phyloP scores from a whole-genome alignment of 495 filamentous ascomycete species.

The Elasticomyces elasticus region DNA sequence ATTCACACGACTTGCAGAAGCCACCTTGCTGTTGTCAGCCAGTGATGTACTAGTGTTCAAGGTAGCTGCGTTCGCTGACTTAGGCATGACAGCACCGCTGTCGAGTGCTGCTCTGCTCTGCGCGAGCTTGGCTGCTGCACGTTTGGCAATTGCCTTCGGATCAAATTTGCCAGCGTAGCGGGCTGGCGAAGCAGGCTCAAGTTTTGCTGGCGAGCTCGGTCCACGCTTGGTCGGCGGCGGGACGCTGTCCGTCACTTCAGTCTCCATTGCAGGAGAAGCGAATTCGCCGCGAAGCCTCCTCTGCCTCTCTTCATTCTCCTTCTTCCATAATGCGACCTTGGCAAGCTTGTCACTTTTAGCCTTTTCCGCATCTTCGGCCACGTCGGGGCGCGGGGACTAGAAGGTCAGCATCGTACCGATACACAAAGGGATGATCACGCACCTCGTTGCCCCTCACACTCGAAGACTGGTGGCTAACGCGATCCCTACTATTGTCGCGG shows the following conservation, averaged over 20 bases:
- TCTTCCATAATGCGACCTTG: slow-evolving; percentile 25
- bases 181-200: slow-evolving; percentile 36
- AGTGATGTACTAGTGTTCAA: slow-evolving; percentile 5
- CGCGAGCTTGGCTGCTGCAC: slow-evolving; percentile 18
- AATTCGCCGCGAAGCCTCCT: neutral
- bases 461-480: neutral
- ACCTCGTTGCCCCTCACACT: slow-evolving; percentile 12
- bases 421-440: neutral
- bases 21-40: slow-evolving; percentile 17
- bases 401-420: slow-evolving; percentile 2
- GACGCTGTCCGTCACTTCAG: neutral
- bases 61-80: slow-evolving; percentile 9
- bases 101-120: slow-evolving; percentile 13
- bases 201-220: neutral
- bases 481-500: slow-evolving; percentile 13
- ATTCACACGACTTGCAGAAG: slow-evolving; percentile 3
- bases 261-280: neutral
- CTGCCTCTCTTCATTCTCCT: slow-evolving; percentile 12
- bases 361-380: slow-evolving; percentile 15
- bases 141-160: slow-evolving; percentile 71
- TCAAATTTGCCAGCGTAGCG: slow-evolving; percentile 77
- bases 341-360: slow-evolving; percentile 16
- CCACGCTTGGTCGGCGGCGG: neutral
- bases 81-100: slow-evolving; percentile 18
- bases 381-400: slow-evolving; percentile 15